These are phyloP conservation scores for Grosmannia penicillata DNA, from an alignment of 2,329 filamentous ascomycete species.

Conservation along the genomic window DNA sequence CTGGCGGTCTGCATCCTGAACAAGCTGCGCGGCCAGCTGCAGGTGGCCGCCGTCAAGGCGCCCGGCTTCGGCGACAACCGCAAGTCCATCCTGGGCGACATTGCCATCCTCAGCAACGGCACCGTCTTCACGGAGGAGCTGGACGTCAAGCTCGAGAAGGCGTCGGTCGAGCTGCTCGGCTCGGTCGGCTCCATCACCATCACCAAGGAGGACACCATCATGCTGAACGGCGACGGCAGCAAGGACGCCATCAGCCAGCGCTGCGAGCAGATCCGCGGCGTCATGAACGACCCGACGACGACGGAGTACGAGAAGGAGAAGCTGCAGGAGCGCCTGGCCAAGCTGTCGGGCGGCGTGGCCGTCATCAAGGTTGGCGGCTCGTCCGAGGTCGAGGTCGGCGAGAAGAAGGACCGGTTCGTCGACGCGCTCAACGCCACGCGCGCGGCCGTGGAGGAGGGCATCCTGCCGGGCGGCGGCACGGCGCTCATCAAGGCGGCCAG, in stretches of 20 bases:
- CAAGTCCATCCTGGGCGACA: conserved; percentile 97
- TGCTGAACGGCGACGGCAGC: conserved; percentile 90
- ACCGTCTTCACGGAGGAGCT: conserved; percentile 98
- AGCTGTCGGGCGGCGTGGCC: conserved; percentile 96
- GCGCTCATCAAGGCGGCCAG: conserved; percentile 92
- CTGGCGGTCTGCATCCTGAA: conserved; percentile 98
- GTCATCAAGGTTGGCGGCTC: conserved; percentile 98
- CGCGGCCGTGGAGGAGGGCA: conserved; percentile 96
- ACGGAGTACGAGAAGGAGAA: conserved; percentile 99
- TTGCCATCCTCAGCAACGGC: conserved; percentile 89
- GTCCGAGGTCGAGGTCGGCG: conserved; percentile 95
- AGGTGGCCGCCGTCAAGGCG: conserved; percentile 97
- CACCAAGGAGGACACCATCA: conserved; percentile 99
- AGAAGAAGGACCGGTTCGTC: conserved; percentile 99
- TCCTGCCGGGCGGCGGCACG: conserved; percentile 95
- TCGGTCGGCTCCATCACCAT: conserved; percentile 98
- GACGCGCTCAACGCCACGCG: conserved; percentile 96
- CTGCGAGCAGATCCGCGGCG: conserved; percentile 97
- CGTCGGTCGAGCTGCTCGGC: conserved; percentile 87
- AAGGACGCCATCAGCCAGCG: conserved; percentile 89
- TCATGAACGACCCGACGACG: conserved; percentile 84
- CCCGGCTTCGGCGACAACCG: conserved; percentile 99
- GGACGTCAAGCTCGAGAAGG: conserved; percentile 98
- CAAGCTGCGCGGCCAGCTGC: conserved; percentile 98
- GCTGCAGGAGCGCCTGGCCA: conserved; percentile 97